phyloP scores from a whole-genome alignment of 2,329 filamentous ascomycete species.

The Venturia nashicola region DNA sequence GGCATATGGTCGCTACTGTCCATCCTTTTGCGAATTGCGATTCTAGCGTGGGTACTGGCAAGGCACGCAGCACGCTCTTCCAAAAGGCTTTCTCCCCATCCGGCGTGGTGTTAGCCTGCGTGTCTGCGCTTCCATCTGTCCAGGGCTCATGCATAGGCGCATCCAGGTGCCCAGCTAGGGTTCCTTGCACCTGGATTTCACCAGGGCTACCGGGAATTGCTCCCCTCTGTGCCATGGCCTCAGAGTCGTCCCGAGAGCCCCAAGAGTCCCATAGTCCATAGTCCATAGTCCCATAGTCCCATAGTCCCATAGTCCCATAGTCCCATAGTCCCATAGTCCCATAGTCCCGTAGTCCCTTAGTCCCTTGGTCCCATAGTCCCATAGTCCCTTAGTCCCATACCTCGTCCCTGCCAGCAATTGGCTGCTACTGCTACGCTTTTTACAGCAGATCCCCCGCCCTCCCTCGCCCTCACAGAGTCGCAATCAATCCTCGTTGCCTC shows the following conservation, averaged over 20 bases:
- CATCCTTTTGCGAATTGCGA: neutral
- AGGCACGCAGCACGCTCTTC: neutral
- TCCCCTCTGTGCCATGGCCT: neutral
- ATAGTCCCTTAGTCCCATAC: too few relatives aligned
- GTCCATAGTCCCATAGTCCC: too few relatives aligned
- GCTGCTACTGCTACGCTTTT: neutral
- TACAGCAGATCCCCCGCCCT: neutral
- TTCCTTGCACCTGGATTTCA: neutral
- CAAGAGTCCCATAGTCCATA: too few relatives aligned
- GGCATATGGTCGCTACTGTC: neutral
- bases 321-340: too few relatives aligned
- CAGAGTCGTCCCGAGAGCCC: too few relatives aligned
- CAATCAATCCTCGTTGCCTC: neutral
- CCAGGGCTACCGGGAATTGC: neutral
- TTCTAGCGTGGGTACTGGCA: neutral
- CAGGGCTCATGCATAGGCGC: neutral
- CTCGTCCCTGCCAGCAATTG: neutral
- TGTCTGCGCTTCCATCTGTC: neutral
- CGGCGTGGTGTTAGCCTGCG: neutral
- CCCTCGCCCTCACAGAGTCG: neutral
- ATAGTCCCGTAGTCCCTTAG: too few relatives aligned
- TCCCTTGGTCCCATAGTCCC: too few relatives aligned
- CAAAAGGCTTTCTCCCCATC: constrained; percentile 1
- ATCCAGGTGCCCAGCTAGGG: neutral
- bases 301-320: too few relatives aligned